Base-by-base conservation (phyloP, 2,329 filamentous ascomycete species). In the Penicillium griseofulvum region DNA sequence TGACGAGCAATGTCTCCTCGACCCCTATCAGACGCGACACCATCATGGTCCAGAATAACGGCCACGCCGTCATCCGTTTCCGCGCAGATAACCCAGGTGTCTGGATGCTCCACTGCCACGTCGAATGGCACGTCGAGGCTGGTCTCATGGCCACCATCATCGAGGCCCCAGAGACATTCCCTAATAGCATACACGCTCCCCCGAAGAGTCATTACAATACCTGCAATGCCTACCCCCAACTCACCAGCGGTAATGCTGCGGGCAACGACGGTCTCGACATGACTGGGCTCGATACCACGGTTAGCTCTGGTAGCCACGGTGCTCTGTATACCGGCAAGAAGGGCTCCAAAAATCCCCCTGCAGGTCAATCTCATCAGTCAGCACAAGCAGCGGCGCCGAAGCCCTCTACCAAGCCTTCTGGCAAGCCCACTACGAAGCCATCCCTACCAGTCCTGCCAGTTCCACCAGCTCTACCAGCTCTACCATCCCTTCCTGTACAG, bases 81-180 rank as follows among this genome's bases (percentile, higher is more conserved):
- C 64, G 64, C 11, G 68, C 70, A 2, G 62, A 72, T 42, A 74
- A 74, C 55, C 70, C 71, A 19, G 71, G 66, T 56, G 56, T 70
- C n/a, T 73, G 70, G 71, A 56, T 73, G 33, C 55, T 74, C 5
- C 71, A 74, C 51, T 74, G 71, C 50, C 71, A 74, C 49, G 57
- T 73, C n/a, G 68, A 69, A 44, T 74, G 69, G 68, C 71, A 74
- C 44, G 64, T 72, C 7, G 64, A 67, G 38, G 55, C 58, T 6
- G 71, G 71, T n/a, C 54, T 74, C 17, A 58, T 65, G 34, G 65
- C 64, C 5, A 71, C 69, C 5, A 60, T 71, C 16, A 69, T 71
- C 17, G 69, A 71, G 38, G 69, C 68, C 5, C 69, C 69, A 1
- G 65, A 69, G 45, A 67, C 56, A 17, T 68, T 58, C 61, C 54